These are phyloP conservation scores for Kalmusia sp. DNA, from an alignment of 2,329 filamentous ascomycete genomes.

Conservation along the genomic window DNA sequence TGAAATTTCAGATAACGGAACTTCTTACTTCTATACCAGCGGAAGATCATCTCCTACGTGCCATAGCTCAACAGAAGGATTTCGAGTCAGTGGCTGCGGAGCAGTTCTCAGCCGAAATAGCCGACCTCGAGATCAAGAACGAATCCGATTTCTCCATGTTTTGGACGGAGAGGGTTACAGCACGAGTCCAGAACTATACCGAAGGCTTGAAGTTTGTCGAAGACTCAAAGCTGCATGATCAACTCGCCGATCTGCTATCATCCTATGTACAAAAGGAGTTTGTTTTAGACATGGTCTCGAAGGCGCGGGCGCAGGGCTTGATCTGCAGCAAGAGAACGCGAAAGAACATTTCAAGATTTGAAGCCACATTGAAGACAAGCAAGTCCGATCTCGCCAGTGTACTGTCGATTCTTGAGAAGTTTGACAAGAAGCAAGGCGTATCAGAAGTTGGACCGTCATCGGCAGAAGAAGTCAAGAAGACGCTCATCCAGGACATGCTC, in stretches of 20 bases:
- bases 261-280: constrained; percentile 42
- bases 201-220: constrained; percentile 28
- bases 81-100: constrained; percentile 29
- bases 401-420: constrained; percentile 35
- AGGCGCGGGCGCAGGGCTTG: constrained; percentile 38
- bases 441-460: constrained; percentile 5
- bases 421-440: constrained; percentile 42
- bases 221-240: constrained; percentile 41
- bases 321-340: constrained; percentile 37
- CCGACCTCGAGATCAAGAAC: constrained; percentile 33
- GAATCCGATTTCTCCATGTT: constrained; percentile 38
- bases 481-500: constrained; percentile 40
- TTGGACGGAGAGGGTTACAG: constrained; percentile 41
- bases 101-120: constrained; percentile 31
- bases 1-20: constrained; percentile 30
- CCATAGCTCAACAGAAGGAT: constrained; percentile 25
- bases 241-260: constrained; percentile 41
- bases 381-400: constrained; percentile 19
- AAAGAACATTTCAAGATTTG: constrained; percentile 40
- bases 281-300: constrained; percentile 38
- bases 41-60: constrained; percentile 15
- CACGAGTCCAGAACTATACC: constrained; percentile 34
- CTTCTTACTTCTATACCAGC: constrained; percentile 17
- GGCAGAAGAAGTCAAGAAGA: constrained; percentile 29
- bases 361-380: constrained; percentile 25